Base-by-base conservation (phyloP, 208 protist species). In the Trichomonas tenax region DNA sequence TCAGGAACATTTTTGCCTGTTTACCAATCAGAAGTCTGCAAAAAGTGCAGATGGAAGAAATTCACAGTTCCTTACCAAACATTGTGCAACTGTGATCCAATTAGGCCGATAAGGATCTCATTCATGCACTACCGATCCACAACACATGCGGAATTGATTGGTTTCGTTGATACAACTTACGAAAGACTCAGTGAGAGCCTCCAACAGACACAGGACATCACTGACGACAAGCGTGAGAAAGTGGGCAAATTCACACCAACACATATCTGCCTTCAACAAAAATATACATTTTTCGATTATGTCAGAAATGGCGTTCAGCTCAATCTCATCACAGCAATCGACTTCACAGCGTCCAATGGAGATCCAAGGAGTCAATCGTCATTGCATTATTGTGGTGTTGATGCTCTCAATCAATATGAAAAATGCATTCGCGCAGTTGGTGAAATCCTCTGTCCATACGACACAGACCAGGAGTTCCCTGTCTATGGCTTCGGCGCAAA, bases 311-410 rank as follows among this genome's bases (percentile, higher is more conserved):
- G 96, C 36, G 34, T 86, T 14, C 40, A 97, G 21, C 15, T 97
- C 0, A 97, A 97, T 41, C 96, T 97, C 31, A 96, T 97, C 63
- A 95, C 96, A 34, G 96, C 96, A 23, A 97, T 97, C n/a, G 96
- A 97, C 44, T 97, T 97, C 38, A 97, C 96, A 23, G 96, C 96
- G 0, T 96, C 96, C 9, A 97, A 97, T 45, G 14, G 96, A 3
- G 63, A 96, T 41, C 89, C 89, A 81, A 0, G 49, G 0, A 45
- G 72, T 44, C 8, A 31, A 45, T 21, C 31, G 11, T 96, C 89
- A 15, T 40, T 96, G 0, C 89, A 96, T 26, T 96, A 96, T 21
- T 45, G 63, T 11, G 4, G 36, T 14, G 4, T 26, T 26, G 31
- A 96, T 34, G 6, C 15, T 36, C 1, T 63, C 0, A 96, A 63